Evolutionary conservation across 805 yeast genomes (phyloP).

Genomic region (Wickerhamiella cacticola): DNA sequence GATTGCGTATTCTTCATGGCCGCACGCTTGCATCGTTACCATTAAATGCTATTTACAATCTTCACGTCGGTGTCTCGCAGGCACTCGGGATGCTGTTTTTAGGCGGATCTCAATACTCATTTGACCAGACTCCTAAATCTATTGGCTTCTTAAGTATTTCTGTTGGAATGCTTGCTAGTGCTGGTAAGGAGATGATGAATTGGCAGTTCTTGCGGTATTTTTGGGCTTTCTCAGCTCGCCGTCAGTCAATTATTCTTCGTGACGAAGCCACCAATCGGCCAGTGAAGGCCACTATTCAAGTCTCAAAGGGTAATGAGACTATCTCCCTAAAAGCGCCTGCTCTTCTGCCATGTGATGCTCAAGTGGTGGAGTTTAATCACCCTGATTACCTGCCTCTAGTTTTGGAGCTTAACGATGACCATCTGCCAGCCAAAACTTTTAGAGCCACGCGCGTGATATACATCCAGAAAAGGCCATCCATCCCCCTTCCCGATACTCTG

Average conservation of each 20-base stretch:
- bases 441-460: constrained; percentile 37
- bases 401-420: constrained; percentile 35
- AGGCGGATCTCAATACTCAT: constrained; percentile 87
- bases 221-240: constrained; percentile 77
- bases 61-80: constrained; percentile 63
- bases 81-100: constrained; percentile 79
- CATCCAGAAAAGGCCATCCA: constrained; percentile 32
- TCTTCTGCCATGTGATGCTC: constrained; percentile 48
- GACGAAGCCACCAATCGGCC: constrained; percentile 49
- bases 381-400: constrained; percentile 35
- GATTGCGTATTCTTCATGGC: constrained; percentile 61
- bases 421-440: constrained; percentile 30
- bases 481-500: constrained; percentile 2
- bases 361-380: constrained; percentile 40
- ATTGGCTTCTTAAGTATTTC: constrained; percentile 61
- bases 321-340: constrained; percentile 43
- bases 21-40: constrained; percentile 21
- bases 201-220: constrained; percentile 80
- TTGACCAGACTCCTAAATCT: constrained; percentile 49
- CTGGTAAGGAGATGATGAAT: constrained; percentile 32
- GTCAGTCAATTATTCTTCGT: constrained; percentile 65
- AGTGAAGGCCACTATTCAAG: constrained; percentile 32
- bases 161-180: constrained; percentile 62
- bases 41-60: constrained; percentile 42
- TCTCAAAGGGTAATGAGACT: constrained; percentile 32